Conservation (phyloP, 1,284 basidiomycete species). For the Ustanciosporium gigantosporum region DNA sequence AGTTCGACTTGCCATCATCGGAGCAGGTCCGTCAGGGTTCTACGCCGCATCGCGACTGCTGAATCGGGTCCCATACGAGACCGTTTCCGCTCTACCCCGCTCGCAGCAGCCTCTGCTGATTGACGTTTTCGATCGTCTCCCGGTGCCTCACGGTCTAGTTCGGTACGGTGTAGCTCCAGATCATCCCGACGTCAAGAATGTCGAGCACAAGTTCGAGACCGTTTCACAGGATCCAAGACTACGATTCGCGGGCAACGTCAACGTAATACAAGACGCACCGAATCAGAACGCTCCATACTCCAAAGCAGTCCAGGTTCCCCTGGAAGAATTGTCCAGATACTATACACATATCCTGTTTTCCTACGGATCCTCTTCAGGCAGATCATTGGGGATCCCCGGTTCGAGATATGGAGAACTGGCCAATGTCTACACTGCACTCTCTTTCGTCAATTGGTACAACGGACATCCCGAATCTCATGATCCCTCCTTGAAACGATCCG, state of each 20-base stretch:
- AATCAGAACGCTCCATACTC: slow-evolving; percentile 61
- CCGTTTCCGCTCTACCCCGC: slow-evolving; percentile 3
- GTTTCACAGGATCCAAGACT: slow-evolving; percentile 51
- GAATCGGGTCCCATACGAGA: slow-evolving; percentile 18
- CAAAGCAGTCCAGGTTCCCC: slow-evolving; percentile 67
- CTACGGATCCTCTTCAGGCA: slow-evolving; percentile 73
- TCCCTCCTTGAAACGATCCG: slow-evolving; percentile 1
- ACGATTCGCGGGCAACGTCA: slow-evolving; percentile 83
- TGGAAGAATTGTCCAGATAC: slow-evolving; percentile 68
- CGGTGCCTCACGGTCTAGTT: slow-evolving; percentile 91
- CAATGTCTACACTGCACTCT: slow-evolving; percentile 76
- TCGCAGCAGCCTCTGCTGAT: slow-evolving; percentile 64
- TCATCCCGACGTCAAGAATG: slow-evolving; percentile 99
- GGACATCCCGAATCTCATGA: slow-evolving; percentile 71
- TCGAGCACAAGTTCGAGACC: slow-evolving; percentile 89
- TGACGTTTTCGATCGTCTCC: slow-evolving; percentile 89
- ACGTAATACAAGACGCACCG: slow-evolving; percentile 65
- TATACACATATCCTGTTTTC: slow-evolving; percentile 83
- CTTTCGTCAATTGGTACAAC: slow-evolving; percentile 96
- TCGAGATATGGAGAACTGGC: slow-evolving; percentile 65
- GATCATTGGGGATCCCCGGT: slow-evolving; percentile 59
- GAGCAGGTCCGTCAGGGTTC: slow-evolving; percentile 91
- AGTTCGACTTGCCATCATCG: slow-evolving; percentile 72
- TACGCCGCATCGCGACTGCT: slow-evolving; percentile 71
- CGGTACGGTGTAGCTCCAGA: slow-evolving; percentile 97